Conservation (phyloP, 306 rosid genomes). For the Cotoneaster glaucophyllus region DNA sequence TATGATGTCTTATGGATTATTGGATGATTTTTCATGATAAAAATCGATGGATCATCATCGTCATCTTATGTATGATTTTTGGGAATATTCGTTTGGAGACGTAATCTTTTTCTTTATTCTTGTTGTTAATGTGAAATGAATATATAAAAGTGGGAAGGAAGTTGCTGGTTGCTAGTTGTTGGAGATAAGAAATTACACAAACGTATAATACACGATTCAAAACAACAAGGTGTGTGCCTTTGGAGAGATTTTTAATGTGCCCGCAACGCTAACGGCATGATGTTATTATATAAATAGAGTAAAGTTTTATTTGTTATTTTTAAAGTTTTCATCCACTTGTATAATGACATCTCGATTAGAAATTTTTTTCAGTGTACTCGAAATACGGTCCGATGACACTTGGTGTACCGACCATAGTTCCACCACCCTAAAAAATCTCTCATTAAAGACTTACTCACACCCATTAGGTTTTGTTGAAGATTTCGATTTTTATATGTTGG, state of each 20-base stretch:
- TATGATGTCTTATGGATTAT: neutral
- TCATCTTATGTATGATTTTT: slow-evolving; percentile 12
- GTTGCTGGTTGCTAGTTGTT: neutral
- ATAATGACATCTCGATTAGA: too few species aligned
- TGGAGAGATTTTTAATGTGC: neutral
- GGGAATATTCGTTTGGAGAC: slow-evolving; percentile 14
- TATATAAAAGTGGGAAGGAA: neutral
- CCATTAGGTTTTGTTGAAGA: too few species aligned
- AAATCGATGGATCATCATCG: slow-evolving; percentile 8
- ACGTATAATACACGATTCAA: neutral
- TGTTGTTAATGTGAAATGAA: slow-evolving; percentile 11
- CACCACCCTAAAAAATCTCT: too few species aligned
- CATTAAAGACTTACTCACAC: too few species aligned
- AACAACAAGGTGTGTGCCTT: neutral
- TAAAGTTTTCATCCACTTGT: too few species aligned
- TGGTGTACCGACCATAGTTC: too few species aligned
- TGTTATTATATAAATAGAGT: too few species aligned
- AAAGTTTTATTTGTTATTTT: too few species aligned
- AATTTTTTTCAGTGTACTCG: too few species aligned
- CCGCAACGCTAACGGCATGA: too few species aligned
- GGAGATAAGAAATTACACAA: neutral
- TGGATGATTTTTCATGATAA: neutral
- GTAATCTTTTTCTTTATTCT: neutral
- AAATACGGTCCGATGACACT: too few species aligned
- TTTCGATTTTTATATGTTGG: too few species aligned